A percentile compares a stretch with the other conserved stretches of the same genome.
phyloP scores from a whole-genome alignment of 2,329 filamentous ascomycete genomes.

The Pseudogymnoascus sp. region DNA sequence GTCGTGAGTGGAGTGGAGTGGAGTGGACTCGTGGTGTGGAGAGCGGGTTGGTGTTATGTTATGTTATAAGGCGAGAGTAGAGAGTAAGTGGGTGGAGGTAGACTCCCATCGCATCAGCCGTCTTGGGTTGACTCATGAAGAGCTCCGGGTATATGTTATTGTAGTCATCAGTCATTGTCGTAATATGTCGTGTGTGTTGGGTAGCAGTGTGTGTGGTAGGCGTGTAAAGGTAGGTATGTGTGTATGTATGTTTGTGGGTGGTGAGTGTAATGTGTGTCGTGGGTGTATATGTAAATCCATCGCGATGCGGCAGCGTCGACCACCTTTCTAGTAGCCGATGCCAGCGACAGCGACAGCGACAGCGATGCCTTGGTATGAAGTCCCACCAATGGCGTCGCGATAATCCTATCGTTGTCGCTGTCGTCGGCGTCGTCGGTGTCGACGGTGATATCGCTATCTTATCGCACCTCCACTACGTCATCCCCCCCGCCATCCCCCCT shows the following conservation, averaged over 20 bases:
- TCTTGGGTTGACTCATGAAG: no score
- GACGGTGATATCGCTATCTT: not conserved
- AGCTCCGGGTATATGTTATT: not conserved
- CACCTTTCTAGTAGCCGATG: no score
- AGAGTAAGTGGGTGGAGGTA: no score
- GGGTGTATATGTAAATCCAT: not conserved
- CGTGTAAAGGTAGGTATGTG: not conserved
- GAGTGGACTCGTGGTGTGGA: no score
- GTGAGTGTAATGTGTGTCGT: not conserved
- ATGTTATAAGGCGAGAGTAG: no score
- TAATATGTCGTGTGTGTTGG: not conserved
- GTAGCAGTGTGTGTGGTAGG: not conserved
- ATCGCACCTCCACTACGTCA: not conserved
- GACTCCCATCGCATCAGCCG: no score
- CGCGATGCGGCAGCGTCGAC: not conserved
- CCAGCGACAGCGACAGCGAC: not conserved
- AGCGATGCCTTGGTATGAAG: not conserved
- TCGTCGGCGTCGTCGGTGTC: not conserved
- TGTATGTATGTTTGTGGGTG: not conserved
- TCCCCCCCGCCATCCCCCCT: not conserved
- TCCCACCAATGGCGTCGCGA: not conserved
- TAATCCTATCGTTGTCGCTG: not conserved
- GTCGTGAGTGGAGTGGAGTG: no score
- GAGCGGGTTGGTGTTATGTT: no score
- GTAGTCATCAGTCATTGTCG: not conserved